A percentile compares a stretch with the other conserved stretches of the same genome.
These are phyloP conservation scores for Aspergillus fijiensis DNA, from an alignment of 2,329 filamentous ascomycete species.

Conservation along the genomic window DNA sequence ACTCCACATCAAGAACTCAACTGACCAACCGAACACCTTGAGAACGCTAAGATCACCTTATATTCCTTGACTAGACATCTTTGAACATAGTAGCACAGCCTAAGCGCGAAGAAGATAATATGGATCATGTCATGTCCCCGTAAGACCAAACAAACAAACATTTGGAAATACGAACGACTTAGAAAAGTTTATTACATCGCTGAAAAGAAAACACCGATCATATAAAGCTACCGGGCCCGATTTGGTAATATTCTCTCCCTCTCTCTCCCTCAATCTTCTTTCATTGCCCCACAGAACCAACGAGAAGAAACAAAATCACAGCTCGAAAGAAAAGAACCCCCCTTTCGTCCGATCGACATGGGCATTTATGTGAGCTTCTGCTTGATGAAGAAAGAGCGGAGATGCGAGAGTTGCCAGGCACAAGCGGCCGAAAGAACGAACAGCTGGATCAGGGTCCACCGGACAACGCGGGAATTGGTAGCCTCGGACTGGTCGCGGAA, in stretches of 20 bases:
- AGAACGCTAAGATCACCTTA: too few species aligned
- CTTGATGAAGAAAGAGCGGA: conserved; percentile 98
- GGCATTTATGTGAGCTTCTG: conserved; percentile 84
- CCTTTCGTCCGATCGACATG: not conserved
- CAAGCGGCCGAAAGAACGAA: conserved; percentile 82
- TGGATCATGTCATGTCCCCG: not conserved
- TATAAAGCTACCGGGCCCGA: not conserved
- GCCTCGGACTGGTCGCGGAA: conserved; percentile 96
- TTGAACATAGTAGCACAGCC: too few species aligned
- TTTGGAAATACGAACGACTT: not conserved
- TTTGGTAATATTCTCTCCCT: not conserved
- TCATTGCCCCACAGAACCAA: not conserved
- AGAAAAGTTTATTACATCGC: not conserved
- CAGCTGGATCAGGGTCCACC: conserved; percentile 91
- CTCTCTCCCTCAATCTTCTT: not conserved
- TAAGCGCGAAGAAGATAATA: not conserved
- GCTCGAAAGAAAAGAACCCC: not conserved
- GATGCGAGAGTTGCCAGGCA: conserved; percentile 94
- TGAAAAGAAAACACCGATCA: conserved; percentile 3
- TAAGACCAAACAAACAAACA: not conserved
- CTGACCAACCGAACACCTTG: too few species aligned
- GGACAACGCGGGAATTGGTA: conserved; percentile 86
- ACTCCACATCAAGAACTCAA: too few species aligned
- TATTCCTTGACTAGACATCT: too few species aligned
- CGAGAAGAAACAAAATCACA: not conserved